Evolutionary conservation across 768 basidiomycete genomes (phyloP), one percentile per base, ranked within the genome.

Genomic region (Tulasnella sp.): DNA sequence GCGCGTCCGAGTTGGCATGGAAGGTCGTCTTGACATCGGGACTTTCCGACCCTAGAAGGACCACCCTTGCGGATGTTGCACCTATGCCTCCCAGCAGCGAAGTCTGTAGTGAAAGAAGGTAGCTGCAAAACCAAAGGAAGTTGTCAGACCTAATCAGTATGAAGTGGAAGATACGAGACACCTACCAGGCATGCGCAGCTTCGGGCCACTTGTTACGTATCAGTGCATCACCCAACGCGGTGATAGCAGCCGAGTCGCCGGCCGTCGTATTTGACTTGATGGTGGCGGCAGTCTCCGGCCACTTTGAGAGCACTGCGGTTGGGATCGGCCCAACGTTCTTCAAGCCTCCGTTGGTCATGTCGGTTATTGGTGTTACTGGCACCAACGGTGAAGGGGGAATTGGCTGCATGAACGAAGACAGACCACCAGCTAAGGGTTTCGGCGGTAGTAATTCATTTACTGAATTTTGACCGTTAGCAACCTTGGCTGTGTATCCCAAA

Each of bases 141-240:
- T 50, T 17, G 45, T 38, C 19, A 21, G n/a, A 58, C 19, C 17
- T 10, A 27, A 13, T 24, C 17, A 13, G 44, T 10, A 47, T 9
- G 15, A 30, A 61, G 4, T 19, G n/a, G n/a, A 45, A 27, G 5
- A 29, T 23, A 38, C 3, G 5, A 56, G 24, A 58, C 30, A 73
- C 84, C 63, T 67, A 97, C 95, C 96, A 99, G 60, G 77, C 81
- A 75, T 98, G 94, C 23, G 92, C 91, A 17, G 93, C 92, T 65
- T 93, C 86, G 8, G 81, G 71, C 73, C 88, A 83, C 32, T 85
- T 78, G 64, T 85, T 82, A 3, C 80, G 74, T 13, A 74, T 69
- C n/a, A 99, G 76, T 64, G 81, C 82, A 68, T 95, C 90, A 41
- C 93, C 95, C 1, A 99, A 77, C 13, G 86, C 79, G 27, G 89